These are phyloP conservation scores for Backusella macrospora DNA, from an alignment of 192 early-diverging fungal genomes.

Conservation along the genomic window DNA sequence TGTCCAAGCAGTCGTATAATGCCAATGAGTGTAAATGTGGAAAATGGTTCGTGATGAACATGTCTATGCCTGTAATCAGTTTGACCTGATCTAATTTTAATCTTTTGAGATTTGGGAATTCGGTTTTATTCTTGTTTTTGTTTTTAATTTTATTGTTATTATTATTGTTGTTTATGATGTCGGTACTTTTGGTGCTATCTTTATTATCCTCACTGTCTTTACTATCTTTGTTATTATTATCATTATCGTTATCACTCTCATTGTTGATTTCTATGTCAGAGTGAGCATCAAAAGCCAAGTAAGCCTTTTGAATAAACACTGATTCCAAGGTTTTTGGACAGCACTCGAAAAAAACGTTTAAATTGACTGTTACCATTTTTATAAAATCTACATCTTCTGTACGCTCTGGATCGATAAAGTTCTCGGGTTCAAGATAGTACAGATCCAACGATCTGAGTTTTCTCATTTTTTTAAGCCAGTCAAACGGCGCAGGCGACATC, in stretches of 20 bases:
- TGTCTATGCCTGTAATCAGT: neutral
- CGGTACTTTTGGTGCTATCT: too few species aligned
- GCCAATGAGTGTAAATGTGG: constrained; percentile 1
- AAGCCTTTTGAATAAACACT: neutral
- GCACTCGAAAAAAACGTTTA: neutral
- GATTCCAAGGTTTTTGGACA: neutral
- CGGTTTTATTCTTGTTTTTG: too few species aligned
- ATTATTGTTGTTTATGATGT: too few species aligned
- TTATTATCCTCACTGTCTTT: too few species aligned
- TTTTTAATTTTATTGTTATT: too few species aligned
- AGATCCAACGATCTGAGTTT: neutral
- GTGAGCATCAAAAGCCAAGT: neutral
- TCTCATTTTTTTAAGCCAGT: constrained; percentile 2
- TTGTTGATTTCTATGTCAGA: too few species aligned
- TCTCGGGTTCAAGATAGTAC: neutral
- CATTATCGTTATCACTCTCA: too few species aligned
- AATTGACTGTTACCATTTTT: neutral
- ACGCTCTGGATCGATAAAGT: neutral
- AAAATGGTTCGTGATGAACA: neutral
- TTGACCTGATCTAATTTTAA: neutral
- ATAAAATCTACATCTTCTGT: neutral
- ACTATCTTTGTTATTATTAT: too few species aligned
- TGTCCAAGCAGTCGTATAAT: neutral
- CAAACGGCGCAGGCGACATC: neutral
- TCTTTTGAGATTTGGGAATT: neutral